Evolutionary conservation across 192 early-diverging fungal species (phyloP), one percentile per base, ranked within the genome.

Genomic region (Chytriomyces confervae): DNA sequence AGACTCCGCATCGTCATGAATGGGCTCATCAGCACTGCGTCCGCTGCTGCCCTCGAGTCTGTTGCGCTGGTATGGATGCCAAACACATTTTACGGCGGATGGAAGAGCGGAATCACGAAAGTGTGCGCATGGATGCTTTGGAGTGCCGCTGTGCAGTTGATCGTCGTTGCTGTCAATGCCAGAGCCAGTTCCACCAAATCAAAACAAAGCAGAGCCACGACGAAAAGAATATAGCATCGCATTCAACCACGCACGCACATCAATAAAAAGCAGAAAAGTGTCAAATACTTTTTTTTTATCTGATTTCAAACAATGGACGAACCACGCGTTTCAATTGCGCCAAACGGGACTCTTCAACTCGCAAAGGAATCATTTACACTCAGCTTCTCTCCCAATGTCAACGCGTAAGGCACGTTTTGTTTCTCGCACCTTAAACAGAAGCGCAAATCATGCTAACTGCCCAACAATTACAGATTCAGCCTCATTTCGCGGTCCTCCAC

Each of bases 31-130:
- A 61, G 20, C 11, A 23, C 72, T 7, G 24, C 45, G 2, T 18
- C 72, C 3, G 48, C 16, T 5, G 16, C 11, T 8, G 24, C 43
- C 4, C 27, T 61, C 0, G 18, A 13, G 16, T 27, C 46, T 5
- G 60, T 74, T 5, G 57, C 61, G 9, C 61, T 74, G 13, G 72
- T 74, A 10, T 74, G 72, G 72, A 44, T 43, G 44, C 60, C 72
- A 8, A 60, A 63, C 27, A 60, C 27, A 2, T 43, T 18, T 13
- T 74, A 61, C 53, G 72, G 72, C 10, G 72, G 72, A 3, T 74
- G 72, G 72, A 50, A 60, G 7, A 63, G 61, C 61, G 72, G 72
- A 2, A 74, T 74, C 57, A 74, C 72, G 11, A 74, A 74, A 45
- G n/a, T n/a, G 16, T 36, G 24, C 44, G 72, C 72, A 11, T 74